phyloP scores from a whole-genome alignment of 139 green algal species.

The Chlamydomonas sphaeroides region DNA sequence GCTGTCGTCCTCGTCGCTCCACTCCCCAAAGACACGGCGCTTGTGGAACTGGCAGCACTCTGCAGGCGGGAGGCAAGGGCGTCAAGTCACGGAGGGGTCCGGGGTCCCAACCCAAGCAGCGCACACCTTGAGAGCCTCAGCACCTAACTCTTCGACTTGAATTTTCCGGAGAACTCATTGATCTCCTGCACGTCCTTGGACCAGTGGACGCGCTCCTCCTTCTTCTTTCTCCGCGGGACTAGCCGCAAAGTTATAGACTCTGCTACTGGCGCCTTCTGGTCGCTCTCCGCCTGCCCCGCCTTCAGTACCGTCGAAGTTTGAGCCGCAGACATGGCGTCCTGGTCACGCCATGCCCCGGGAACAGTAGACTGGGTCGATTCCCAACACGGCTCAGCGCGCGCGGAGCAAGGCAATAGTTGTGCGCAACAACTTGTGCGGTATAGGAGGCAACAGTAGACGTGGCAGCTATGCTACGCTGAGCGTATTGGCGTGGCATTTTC shows the following conservation, averaged over 20 bases:
- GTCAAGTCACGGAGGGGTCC: slow-evolving; percentile 26
- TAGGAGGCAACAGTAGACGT: too few relatives aligned
- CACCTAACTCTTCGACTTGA: slow-evolving; percentile 24
- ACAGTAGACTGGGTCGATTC: not conserved
- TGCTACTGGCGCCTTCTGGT: slow-evolving; percentile 38
- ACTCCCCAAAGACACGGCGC: slow-evolving; percentile 83
- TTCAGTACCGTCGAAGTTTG: slow-evolving; percentile 37
- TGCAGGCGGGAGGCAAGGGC: slow-evolving; percentile 42
- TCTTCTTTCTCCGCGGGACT: slow-evolving; percentile 63
- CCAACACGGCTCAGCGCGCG: not conserved
- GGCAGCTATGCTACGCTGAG: too few relatives aligned
- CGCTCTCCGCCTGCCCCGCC: not conserved
- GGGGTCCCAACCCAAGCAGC: not conserved
- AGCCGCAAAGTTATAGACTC: slow-evolving; percentile 61
- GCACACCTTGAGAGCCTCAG: slow-evolving; percentile 16
- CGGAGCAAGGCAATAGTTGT: not conserved
- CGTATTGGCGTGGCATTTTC: too few relatives aligned
- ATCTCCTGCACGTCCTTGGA: slow-evolving; percentile 76
- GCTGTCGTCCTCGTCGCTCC: slow-evolving; percentile 82
- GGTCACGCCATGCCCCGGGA: slow-evolving; percentile 26
- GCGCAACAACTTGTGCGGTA: too few relatives aligned
- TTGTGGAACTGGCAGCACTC: slow-evolving; percentile 93
- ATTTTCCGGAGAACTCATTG: slow-evolving; percentile 80
- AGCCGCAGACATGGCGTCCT: slow-evolving; percentile 38
- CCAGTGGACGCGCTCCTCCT: slow-evolving; percentile 80